These are phyloP conservation scores for Capsella rubella DNA, from an alignment of 441 rosid species.

Conservation along the genomic window DNA sequence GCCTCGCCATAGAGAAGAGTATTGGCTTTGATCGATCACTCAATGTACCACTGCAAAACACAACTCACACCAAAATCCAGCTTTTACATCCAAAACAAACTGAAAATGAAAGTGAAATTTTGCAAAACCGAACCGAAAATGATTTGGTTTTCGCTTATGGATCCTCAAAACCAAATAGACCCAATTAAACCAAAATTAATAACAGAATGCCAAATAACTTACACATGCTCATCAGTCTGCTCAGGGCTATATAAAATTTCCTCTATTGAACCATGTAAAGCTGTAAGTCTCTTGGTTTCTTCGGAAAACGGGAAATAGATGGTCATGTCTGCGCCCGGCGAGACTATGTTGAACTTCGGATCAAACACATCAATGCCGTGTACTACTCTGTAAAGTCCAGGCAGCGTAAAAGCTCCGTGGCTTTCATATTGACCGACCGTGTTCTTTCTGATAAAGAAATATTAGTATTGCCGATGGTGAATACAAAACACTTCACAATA, in stretches of 20 bases:
- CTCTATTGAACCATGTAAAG: constrained; percentile 83
- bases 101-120: not conserved
- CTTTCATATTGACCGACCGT: constrained; percentile 97
- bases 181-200: not conserved
- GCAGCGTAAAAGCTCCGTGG: constrained; percentile 90
- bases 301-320: constrained; percentile 81
- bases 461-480: not conserved
- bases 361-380: constrained; percentile 95
- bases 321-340: constrained; percentile 93
- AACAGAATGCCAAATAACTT: constrained; percentile 47
- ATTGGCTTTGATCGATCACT: constrained; percentile 80
- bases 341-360: constrained; percentile 95
- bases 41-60: constrained; percentile 69
- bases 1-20: constrained; percentile 95
- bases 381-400: constrained; percentile 88
- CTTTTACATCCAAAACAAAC: not conserved
- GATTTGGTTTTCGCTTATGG: not conserved
- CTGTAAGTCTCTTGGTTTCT: constrained; percentile 71
- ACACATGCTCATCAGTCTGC: constrained; percentile 78
- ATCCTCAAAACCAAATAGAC: not conserved
- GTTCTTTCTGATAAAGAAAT: constrained; percentile 63
- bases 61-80: not conserved
- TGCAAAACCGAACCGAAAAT: too few relatives aligned
- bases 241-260: constrained; percentile 74
- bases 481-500: not conserved